Percentiles rank a stretch among this genome's conserved stretches.
Evolutionary conservation across 768 basidiomycete species (phyloP).

Genomic region (Pleurotus tuoliensis): DNA sequence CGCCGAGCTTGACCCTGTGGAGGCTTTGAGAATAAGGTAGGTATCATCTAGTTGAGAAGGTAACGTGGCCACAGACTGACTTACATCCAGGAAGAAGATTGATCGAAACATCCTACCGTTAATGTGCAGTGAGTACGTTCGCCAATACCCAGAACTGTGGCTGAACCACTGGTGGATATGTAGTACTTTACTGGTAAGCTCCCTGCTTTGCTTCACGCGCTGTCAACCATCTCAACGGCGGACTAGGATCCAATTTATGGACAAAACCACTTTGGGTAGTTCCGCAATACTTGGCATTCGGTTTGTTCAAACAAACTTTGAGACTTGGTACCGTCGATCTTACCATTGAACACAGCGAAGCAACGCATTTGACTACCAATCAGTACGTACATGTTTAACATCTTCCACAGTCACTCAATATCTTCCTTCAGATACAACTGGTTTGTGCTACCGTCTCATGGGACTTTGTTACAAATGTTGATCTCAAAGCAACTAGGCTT

Average conservation of each 20-base stretch:
- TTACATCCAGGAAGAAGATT: conserved; percentile 46
- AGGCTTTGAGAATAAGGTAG: conserved; percentile 49
- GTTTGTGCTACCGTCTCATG: conserved; percentile 23
- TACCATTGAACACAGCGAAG: conserved; percentile 32
- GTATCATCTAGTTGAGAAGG: conserved; percentile 6
- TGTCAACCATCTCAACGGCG: neutral
- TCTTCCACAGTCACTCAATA: neutral
- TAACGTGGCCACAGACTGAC: neutral
- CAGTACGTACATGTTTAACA: conserved; percentile 39
- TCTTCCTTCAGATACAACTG: conserved; percentile 54
- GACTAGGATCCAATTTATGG: conserved; percentile 73
- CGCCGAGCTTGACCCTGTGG: conserved; percentile 44
- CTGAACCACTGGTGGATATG: neutral
- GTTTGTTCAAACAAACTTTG: conserved; percentile 29
- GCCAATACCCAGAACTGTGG: neutral
- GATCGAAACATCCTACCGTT: conserved; percentile 64
- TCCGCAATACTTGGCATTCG: conserved; percentile 68
- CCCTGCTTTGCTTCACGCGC: neutral
- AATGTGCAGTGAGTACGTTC: conserved; percentile 58
- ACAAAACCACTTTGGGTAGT: conserved; percentile 67
- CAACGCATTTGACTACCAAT: conserved; percentile 59
- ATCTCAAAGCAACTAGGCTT: conserved; percentile 41
- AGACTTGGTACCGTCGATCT: neutral
- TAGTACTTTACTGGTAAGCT: conserved; percentile 54
- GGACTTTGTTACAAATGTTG: neutral